These are phyloP conservation scores for Fusarium buharicum DNA, from an alignment of 2,329 filamentous ascomycete species.

Conservation along the genomic window DNA sequence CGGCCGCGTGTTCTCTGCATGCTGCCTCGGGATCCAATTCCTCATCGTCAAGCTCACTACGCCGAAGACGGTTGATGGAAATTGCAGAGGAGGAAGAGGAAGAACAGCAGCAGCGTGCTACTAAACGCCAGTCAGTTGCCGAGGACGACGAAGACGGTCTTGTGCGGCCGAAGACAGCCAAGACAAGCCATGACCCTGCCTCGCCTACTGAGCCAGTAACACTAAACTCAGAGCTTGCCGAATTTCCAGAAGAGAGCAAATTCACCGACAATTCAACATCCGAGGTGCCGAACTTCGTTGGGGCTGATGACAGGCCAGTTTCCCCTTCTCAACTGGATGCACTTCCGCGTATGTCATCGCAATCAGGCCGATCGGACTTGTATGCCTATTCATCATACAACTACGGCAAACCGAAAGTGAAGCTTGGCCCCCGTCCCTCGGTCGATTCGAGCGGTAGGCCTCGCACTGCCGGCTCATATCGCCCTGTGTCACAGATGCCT, in stretches of 20 bases:
- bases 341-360: slow-evolving; percentile 60
- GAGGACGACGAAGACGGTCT: slow-evolving; percentile 58
- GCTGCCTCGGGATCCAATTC: slow-evolving; percentile 86
- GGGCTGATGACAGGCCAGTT: slow-evolving; percentile 56
- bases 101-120: slow-evolving; percentile 66
- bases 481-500: slow-evolving; percentile 82
- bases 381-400: slow-evolving; percentile 61
- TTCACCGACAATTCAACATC: slow-evolving; percentile 59
- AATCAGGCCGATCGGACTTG: slow-evolving; percentile 63
- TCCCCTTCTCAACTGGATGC: slow-evolving; percentile 60
- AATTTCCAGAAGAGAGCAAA: slow-evolving; percentile 60
- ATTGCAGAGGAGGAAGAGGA: slow-evolving; percentile 95
- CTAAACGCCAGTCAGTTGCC: slow-evolving; percentile 67
- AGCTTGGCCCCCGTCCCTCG: slow-evolving; percentile 87
- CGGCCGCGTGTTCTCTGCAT: slow-evolving; percentile 88
- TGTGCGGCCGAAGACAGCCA: slow-evolving; percentile 42
- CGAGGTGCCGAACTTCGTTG: slow-evolving; percentile 64
- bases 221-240: slow-evolving; percentile 63
- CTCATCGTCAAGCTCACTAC: slow-evolving; percentile 83
- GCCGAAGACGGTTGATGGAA: slow-evolving; percentile 82
- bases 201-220: slow-evolving; percentile 54
- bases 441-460: slow-evolving; percentile 70
- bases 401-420: slow-evolving; percentile 80
- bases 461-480: slow-evolving; percentile 69
- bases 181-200: slow-evolving; percentile 45